Evolutionary conservation across 805 yeast genomes (phyloP).

Genomic region (Yamadazyma philogaea): DNA sequence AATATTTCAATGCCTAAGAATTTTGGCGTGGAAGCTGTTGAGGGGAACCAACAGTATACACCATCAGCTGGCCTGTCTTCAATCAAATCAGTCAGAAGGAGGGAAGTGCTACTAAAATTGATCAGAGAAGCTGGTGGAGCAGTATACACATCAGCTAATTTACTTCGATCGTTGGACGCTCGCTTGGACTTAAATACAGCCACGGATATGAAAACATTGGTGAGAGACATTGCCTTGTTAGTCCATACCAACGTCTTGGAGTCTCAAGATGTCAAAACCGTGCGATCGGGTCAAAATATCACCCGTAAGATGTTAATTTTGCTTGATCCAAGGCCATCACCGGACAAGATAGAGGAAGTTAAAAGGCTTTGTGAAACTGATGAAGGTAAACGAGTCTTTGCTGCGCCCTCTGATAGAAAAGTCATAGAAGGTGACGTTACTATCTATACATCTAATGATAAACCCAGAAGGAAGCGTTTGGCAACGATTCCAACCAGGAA

Average conservation of each 20-base stretch:
- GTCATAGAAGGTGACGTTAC: constrained; percentile 30
- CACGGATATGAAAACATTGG: constrained; percentile 39
- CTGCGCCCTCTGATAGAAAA: constrained; percentile 13
- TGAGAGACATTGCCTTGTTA: constrained; percentile 34
- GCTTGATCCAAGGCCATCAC: constrained; percentile 29
- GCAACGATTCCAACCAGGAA: constrained; percentile 6
- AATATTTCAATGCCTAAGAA: not conserved
- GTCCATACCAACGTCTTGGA: constrained; percentile 22
- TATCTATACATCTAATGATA: constrained; percentile 14
- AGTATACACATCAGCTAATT: constrained; percentile 28
- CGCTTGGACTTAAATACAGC: constrained; percentile 24
- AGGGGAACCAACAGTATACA: not conserved
- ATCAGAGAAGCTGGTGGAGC: constrained; percentile 40
- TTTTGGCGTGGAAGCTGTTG: not conserved
- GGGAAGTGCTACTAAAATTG: constrained; percentile 26
- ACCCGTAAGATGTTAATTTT: constrained; percentile 33
- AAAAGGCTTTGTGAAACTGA: constrained; percentile 25
- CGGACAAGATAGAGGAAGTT: constrained; percentile 25
- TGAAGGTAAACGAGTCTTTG: constrained; percentile 17
- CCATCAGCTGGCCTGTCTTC: constrained; percentile 5
- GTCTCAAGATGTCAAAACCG: constrained; percentile 22
- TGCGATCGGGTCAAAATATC: constrained; percentile 24
- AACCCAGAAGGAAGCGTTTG: constrained; percentile 20
- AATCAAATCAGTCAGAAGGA: constrained; percentile 28
- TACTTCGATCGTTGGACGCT: constrained; percentile 32